Base-by-base conservation (phyloP, 2,329 filamentous ascomycete genomes). In the Byssochlamys sp. region DNA sequence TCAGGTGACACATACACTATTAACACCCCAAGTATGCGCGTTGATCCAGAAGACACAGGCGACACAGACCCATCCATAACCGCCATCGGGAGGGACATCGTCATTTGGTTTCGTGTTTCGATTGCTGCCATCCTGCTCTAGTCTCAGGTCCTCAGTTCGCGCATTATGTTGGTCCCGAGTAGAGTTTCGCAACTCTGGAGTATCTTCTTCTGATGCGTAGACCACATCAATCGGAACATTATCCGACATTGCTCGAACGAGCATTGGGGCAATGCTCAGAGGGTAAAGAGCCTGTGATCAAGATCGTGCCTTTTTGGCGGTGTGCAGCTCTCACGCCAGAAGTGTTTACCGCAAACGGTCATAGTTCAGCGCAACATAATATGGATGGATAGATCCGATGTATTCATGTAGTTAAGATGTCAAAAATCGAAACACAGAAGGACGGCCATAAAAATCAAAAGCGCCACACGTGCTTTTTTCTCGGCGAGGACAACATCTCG, bases 21-120 rank as follows among this genome's bases (percentile, higher is more conserved):
- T 90, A 60, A 90, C 74, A 6, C 87, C 87, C 87, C 87, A 90
- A 0, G 87, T 89, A 67, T 90, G 86, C 6, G 80, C 83, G 66
- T 88, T 88, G 58, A 88, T 80, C 60, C 83, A 70, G 54, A 80
- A 78, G 60, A 80, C 75, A 45, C 76, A 78, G 2, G 75, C 65
- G n/a, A 83, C 79, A 56, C 84, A 83, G 25, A 84, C 77, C 82
- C 83, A 85, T 59, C 83, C 82, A 72, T 84, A 85, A 25, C 83
- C 82, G 48, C 82, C 82, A 63, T 85, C 81, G 45, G 76, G 76
- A 31, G 73, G 70, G 35, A 54, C 45, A 6, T 54, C 52, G 24
- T 28, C 10, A n/a, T 26, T 5, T 51, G 7, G 25, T 24, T 51
- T 51, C 9, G 24, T n/a, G 7, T 51, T 9, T 26, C 2, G 25